Evolutionary conservation across 2,329 filamentous ascomycete genomes (phyloP), one percentile per base, ranked within the genome.

Genomic region (Dothideomycetes sp.): DNA sequence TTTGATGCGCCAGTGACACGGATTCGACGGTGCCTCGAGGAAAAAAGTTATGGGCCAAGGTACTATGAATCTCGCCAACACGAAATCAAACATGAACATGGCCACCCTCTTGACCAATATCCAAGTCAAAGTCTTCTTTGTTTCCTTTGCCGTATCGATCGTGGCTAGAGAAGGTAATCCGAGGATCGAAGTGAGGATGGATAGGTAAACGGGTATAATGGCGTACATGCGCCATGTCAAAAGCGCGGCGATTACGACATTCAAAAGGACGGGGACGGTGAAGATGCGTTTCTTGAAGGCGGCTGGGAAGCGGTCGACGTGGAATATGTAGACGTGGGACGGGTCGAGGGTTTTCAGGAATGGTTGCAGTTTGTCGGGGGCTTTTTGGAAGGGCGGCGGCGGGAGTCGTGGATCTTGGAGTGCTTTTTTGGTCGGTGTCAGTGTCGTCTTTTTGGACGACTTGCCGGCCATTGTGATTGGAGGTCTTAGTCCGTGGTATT

Each of bases 211-310:
- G 1, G 84, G 84, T 10, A 74, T 50, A 50, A 85, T 80, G 59
- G 69, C 65, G 59, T 74, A 84, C 46, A 81, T 65, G 48, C 88
- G 81, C 67, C 78, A 78, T 44, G 70, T 51, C 51, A 94, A 77
- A 22, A 84, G 61, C 2, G 69, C 54, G 7, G 70, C 65, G 43
- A 95, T 78, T 50, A 67, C 62, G 23, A 82, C 43, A 61, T 95
- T 95, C 63, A 94, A 77, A 13, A 78, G 60, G 13, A 86, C 70
- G 12, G 88, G 86, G 1, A 94, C 78, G 33, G 78, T 53, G 63
- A 94, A 95, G 53, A 93, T 82, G 54, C 84, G 82, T 58, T 76
- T 76, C 64, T 95, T 95, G 64, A 88, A 77, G 19, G 71, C 69
- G 15, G 64, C 62, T 0, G 80, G 78, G 47, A 82, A 78, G 45